phyloP scores from a whole-genome alignment of 83 land plant species.

The Diphasiastrum complanatum region DNA sequence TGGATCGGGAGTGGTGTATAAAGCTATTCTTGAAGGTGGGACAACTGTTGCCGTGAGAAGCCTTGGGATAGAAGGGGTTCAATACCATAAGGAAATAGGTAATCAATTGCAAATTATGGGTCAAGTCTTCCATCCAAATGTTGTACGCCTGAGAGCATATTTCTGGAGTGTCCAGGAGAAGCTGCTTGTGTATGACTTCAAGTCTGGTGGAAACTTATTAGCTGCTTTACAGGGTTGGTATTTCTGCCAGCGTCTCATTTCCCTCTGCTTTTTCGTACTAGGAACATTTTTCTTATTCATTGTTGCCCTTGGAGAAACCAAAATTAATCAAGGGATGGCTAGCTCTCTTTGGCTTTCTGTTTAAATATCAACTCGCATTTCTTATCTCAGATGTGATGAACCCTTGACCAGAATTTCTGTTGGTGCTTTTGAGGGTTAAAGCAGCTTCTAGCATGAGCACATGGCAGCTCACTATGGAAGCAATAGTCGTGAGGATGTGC shows the following conservation, averaged over 20 bases:
- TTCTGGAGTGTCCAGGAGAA: slow-evolving; percentile 82
- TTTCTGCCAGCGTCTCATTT: neutral
- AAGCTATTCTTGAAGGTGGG: slow-evolving; percentile 70
- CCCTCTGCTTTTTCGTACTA: neutral
- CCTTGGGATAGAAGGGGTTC: slow-evolving; percentile 69
- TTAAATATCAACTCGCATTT: neutral
- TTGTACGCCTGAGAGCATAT: slow-evolving; percentile 59
- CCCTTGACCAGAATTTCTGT: too few species aligned
- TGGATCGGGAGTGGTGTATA: slow-evolving; percentile 69
- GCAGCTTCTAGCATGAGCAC: too few species aligned
- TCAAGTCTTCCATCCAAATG: slow-evolving; percentile 58
- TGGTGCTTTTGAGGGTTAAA: too few species aligned
- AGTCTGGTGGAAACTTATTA: slow-evolving; percentile 60
- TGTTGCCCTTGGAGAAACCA: neutral
- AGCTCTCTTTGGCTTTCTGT: neutral
- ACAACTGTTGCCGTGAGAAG: slow-evolving; percentile 67
- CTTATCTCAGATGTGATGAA: too few species aligned
- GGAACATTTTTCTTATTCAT: neutral
- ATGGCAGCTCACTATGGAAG: too few species aligned
- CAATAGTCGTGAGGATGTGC: too few species aligned
- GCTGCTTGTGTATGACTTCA: slow-evolving; percentile 72
- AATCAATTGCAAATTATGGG: slow-evolving; percentile 63
- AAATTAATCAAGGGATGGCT: neutral
- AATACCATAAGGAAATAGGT: slow-evolving; percentile 61
- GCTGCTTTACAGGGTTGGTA: slow-evolving; percentile 61